Conservation (phyloP, 2,329 filamentous ascomycete genomes). For the Knufia petricola region DNA sequence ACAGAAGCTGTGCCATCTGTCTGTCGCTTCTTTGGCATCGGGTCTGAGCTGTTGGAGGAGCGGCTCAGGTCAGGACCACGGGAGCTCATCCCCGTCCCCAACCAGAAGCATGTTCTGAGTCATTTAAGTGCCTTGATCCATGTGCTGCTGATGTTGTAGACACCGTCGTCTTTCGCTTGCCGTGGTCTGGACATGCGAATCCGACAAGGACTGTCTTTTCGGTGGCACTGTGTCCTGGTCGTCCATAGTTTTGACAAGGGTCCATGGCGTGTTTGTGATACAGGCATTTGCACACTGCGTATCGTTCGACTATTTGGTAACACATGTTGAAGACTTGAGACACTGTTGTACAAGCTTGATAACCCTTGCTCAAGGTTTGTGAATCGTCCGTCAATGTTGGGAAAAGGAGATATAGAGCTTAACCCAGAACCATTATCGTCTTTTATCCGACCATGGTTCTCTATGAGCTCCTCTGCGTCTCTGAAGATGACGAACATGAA, state of each 20-base stretch:
- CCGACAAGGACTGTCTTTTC: conserved; percentile 73
- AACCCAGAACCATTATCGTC: not conserved
- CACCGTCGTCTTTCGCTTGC: not conserved
- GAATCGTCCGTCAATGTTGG: not conserved
- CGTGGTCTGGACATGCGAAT: conserved; percentile 60
- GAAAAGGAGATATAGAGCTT: not conserved
- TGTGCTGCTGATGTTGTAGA: not conserved
- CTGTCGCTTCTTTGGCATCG: not conserved
- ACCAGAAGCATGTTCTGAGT: conserved; percentile 3
- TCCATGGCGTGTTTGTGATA: conserved; percentile 84
- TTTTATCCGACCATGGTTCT: not conserved
- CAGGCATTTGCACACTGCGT: conserved; percentile 75
- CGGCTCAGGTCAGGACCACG: not conserved
- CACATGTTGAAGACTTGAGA: conserved; percentile 55
- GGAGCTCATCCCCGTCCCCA: too few relatives aligned
- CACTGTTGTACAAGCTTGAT: not conserved
- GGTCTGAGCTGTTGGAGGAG: not conserved
- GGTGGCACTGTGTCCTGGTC: conserved; percentile 60
- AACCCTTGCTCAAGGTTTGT: not conserved
- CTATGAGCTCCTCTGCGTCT: not conserved
- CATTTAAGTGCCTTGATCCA: not conserved
- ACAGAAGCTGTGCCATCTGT: too few relatives aligned
- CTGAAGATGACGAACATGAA: not conserved
- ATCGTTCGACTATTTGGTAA: conserved; percentile 75
- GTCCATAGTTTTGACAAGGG: conserved; percentile 65